Evolutionary conservation across 768 basidiomycete genomes (phyloP), one percentile per base, ranked within the genome.

Genomic region (Leccinum arenicola): DNA sequence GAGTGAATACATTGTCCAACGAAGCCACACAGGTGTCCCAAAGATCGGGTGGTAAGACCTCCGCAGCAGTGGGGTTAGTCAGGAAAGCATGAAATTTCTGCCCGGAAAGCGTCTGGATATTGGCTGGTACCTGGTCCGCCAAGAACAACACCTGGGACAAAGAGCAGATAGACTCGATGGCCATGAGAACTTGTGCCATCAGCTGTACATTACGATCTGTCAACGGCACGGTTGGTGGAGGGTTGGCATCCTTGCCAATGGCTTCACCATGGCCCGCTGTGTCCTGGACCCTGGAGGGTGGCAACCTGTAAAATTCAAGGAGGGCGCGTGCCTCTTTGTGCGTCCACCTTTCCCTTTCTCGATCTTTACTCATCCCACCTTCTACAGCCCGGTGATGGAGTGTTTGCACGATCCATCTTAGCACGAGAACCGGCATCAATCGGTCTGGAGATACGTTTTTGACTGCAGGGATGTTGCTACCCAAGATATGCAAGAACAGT

Each of bases 311-410:
- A 33, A 84, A 76, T 0, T 81, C 75, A 47, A 92, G 77, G 66
- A 90, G 78, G 29, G 82, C 83, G 3, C 67, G 75, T 4, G 82
- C 86, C 68, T 93, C 91, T 6, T 71, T 74, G 60, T 71, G 77
- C 0, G 85, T 87, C 91, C 91, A 93, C 25, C 82, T 77, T 67
- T 89, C 89, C 62, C 78, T 79, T 59, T 86, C 82, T 43, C 83
- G 80, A n/a, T 83, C 86, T 65, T 79, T 83, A 60, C 75, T 83
- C 17, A 72, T 68, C 1, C 74, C 73, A 43, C 62, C 77, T 64
- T 84, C 86, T 52, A 76, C 61, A 25, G 84, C 81, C 17, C 88
- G 81, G 8, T 62, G 60, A 56, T 84, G 77, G 48, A 89, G 71
- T 0, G 73, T 79, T 25, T 66, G 74, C 4, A 84, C 73, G 14